Evolutionary conservation across 345 rosid genomes (phyloP).

Genomic region (Citrus inodora): DNA sequence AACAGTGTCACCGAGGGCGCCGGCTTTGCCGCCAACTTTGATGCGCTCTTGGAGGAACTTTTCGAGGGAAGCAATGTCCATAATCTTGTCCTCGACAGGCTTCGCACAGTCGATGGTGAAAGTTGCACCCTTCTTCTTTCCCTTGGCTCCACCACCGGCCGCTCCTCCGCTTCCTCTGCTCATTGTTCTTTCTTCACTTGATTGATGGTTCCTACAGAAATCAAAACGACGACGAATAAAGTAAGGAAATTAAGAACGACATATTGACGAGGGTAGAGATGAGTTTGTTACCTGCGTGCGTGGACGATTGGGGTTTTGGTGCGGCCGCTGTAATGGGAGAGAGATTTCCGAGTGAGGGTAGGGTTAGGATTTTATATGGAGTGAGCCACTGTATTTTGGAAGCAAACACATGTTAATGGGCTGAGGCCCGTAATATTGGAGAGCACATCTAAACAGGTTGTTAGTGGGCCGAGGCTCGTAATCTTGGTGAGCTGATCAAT

Average conservation of each 20-base stretch:
- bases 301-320: neutral
- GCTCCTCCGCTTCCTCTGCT: constrained; percentile 28
- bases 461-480: neutral
- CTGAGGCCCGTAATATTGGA: neutral
- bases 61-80: constrained; percentile 75
- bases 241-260: neutral
- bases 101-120: constrained; percentile 68
- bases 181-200: constrained; percentile 12
- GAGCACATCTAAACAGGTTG: too few relatives aligned
- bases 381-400: neutral
- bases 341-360: neutral
- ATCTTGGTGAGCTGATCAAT: too few relatives aligned
- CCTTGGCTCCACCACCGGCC: constrained; percentile 23
- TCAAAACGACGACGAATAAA: neutral
- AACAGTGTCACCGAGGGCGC: constrained; percentile 66
- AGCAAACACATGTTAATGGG: neutral
- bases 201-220: neutral
- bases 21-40: constrained; percentile 85
- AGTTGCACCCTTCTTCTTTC: constrained; percentile 61
- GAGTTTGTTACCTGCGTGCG: neutral
- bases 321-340: constrained; percentile 16
- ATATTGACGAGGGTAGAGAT: neutral
- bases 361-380: constrained; percentile 20
- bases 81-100: constrained; percentile 74
- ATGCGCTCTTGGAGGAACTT: constrained; percentile 82